Evolutionary conservation across 2,329 filamentous ascomycete genomes (phyloP), one percentile per base, ranked within the genome.

Genomic region (Botrytis aclada): DNA sequence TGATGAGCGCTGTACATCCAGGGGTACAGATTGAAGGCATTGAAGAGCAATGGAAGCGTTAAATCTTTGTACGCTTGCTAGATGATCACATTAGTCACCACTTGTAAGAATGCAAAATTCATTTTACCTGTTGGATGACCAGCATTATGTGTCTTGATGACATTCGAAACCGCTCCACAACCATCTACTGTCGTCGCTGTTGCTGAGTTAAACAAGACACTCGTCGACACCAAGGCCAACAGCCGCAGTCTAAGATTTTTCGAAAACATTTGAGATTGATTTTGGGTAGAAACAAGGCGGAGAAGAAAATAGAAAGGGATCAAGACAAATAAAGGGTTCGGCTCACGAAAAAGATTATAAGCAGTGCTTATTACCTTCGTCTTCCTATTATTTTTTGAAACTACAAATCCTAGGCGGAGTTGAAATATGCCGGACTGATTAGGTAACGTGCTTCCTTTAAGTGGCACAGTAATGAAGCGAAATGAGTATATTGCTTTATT

Each of bases 21-120:
- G 29, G 32, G 76, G 76, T 18, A 77, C 74, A 9, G 73, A 74
- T 25, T 72, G 58, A 12, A 77, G 71, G 22, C 76, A 77, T 8
- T 72, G 73, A 62, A 78, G 66, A 18, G 75, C 77, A 29, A 72
- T 16, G 1, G 61, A 58, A 10, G 70, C 37, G 34, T 58, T 58
- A 10, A 72, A n/a, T 20, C 20, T n/a, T 34, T 45, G 60, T 8
- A 34, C 6, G 22, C 14, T 54, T 54, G n/a, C 69, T 65, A 71
- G 29, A 66, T 43, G 29, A 54, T 67, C 37, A 9, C 9, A 25
- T 67, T 54, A 67, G 64, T 54, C 14, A 39, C 45, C 18, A 37
- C 51, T 34, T 29, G 32, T 54, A 54, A 18, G n/a, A 12, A 54
- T 54, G 7, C 25, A 14, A 37, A 54, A 12, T 54, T 54, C 29